These are phyloP conservation scores for Cornus kousa DNA, from an alignment of 148 eudicot species.

Conservation along the genomic window DNA sequence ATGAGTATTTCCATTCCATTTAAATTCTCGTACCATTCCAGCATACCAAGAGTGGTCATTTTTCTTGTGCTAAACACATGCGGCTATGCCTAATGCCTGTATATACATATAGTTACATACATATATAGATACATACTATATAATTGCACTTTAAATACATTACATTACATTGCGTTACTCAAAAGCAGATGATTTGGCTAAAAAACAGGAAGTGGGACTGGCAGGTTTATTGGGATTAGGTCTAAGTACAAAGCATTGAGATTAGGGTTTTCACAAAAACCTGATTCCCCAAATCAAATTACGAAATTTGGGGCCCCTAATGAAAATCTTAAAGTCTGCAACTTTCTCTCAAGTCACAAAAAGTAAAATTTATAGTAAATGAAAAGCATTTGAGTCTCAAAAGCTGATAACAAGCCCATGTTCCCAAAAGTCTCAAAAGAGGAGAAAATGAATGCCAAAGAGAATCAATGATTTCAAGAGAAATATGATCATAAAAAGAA, in stretches of 20 bases:
- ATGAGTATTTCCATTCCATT: too few species aligned
- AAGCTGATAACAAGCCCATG: conserved; percentile 25
- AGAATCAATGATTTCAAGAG: conserved; percentile 26
- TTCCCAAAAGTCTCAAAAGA: conserved; percentile 24
- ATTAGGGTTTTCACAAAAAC: background rate
- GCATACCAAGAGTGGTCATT: too few species aligned
- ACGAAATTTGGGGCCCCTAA: conserved; percentile 5
- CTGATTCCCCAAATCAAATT: conserved; percentile 1
- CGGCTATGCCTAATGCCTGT: too few species aligned
- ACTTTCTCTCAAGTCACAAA: conserved; percentile 9
- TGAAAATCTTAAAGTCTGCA: conserved; percentile 6
- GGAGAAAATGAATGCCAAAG: conserved; percentile 18
- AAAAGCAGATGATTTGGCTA: background rate
- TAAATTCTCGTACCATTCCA: too few species aligned
- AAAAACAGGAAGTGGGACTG: background rate
- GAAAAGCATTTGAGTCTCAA: conserved; percentile 8
- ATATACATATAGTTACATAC: too few species aligned
- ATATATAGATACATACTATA: too few species aligned
- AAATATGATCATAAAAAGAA: conserved; percentile 22
- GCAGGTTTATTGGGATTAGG: conserved; percentile 4
- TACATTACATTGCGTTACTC: background rate
- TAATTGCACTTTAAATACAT: too few species aligned
- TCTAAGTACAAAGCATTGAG: background rate
- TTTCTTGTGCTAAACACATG: too few species aligned
- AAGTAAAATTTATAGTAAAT: background rate